Evolutionary conservation across 768 basidiomycete species (phyloP).

Genomic region (Boletellus ananiceps): DNA sequence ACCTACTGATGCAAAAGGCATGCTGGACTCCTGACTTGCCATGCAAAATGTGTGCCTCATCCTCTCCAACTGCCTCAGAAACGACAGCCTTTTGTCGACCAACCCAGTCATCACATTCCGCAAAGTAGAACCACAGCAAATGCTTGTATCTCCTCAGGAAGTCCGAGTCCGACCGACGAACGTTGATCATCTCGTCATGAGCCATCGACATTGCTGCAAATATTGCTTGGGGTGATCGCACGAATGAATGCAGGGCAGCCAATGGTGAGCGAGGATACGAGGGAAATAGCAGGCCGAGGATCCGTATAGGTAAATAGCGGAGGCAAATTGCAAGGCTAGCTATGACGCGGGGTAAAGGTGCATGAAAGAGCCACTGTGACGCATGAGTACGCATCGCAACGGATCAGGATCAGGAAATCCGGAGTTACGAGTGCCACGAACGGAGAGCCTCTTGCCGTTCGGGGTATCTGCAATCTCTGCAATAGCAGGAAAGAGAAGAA

Average conservation of each 20-base stretch:
- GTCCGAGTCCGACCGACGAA: slow-evolving; percentile 47
- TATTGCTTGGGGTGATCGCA: slow-evolving; percentile 49
- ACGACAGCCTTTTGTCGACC: slow-evolving; percentile 49
- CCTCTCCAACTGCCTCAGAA: slow-evolving; percentile 37
- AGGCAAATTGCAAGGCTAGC: slow-evolving; percentile 40
- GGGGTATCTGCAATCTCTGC: slow-evolving; percentile 59
- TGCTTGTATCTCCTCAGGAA: slow-evolving; percentile 40
- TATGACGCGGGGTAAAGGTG: slow-evolving; percentile 42
- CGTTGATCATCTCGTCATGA: slow-evolving; percentile 61
- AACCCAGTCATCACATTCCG: slow-evolving; percentile 64
- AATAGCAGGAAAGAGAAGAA: slow-evolving; percentile 70
- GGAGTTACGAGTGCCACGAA: slow-evolving; percentile 31
- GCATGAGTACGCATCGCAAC: not conserved
- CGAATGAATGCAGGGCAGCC: slow-evolving; percentile 42
- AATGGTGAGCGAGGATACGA: slow-evolving; percentile 49
- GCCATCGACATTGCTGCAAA: slow-evolving; percentile 57
- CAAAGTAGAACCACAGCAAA: slow-evolving; percentile 53
- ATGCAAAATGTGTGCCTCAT: slow-evolving; percentile 38
- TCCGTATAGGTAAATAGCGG: slow-evolving; percentile 37
- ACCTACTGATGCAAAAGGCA: slow-evolving; percentile 70
- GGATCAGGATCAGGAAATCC: no score
- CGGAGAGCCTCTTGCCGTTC: slow-evolving; percentile 56
- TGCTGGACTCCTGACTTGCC: slow-evolving; percentile 54
- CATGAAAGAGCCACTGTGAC: slow-evolving; percentile 43
- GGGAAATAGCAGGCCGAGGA: slow-evolving; percentile 43